These are phyloP conservation scores for Chlamydomonas eustigma DNA, from an alignment of 139 green algal species.

Conservation along the genomic window DNA sequence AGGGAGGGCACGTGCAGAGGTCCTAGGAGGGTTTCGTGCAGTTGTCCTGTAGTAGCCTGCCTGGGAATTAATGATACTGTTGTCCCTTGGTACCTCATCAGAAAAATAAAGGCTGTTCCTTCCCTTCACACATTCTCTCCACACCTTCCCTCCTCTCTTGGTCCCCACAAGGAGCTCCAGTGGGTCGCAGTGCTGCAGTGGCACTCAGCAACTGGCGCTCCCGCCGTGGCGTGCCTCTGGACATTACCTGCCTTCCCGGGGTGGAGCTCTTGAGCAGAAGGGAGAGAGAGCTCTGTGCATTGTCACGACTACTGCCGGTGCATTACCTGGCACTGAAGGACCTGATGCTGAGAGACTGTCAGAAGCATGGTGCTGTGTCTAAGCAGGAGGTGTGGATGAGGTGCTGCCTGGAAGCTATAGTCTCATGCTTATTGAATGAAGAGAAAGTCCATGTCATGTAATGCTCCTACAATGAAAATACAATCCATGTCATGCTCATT, in stretches of 20 bases:
- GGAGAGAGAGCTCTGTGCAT: constrained; percentile 75
- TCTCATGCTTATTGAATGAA: constrained; percentile 10
- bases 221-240: constrained; percentile 59
- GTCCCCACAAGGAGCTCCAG: background rate
- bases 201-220: constrained; percentile 49
- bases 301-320: constrained; percentile 63
- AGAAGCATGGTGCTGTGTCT: constrained; percentile 2
- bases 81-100: too few species aligned
- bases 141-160: too few species aligned
- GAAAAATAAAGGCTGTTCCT: too few species aligned
- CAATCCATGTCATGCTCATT: too few species aligned
- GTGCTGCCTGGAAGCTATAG: constrained; percentile 39
- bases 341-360: background rate
- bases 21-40: too few species aligned
- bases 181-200: constrained; percentile 1
- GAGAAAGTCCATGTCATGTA: too few species aligned
- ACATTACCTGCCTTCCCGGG: constrained; percentile 70
- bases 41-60: too few species aligned
- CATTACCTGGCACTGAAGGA: constrained; percentile 83
- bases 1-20: too few species aligned
- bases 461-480: too few species aligned
- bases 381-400: constrained; percentile 21
- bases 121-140: too few species aligned
- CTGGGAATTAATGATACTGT: too few species aligned
- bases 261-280: constrained; percentile 51